Evolutionary conservation across 2,329 filamentous ascomycete species (phyloP), one percentile per base, ranked within the genome.

Genomic region (Verticillium nonalfalfae): DNA sequence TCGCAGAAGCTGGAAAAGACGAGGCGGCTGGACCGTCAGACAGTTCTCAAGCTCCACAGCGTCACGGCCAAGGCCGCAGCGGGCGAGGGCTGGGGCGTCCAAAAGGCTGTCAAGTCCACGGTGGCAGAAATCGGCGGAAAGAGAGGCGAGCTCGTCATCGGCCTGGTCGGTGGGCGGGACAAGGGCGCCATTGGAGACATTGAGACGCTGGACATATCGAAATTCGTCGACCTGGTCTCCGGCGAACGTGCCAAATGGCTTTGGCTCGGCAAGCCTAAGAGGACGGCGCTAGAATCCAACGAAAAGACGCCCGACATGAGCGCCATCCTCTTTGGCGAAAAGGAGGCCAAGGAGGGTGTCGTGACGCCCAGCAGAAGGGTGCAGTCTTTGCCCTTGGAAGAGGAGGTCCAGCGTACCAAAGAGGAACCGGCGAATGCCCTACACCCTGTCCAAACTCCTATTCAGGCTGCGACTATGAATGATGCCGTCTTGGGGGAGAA

Each of bases 91-190:
- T 97, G 94, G 91, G 90, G 89, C 15, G 91, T 96, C n/a, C 91
- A 93, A 58, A 89, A 91, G 69, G 93, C 94, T 18, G 92, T 99
- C 69, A 98, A 98, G 72, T 96, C 92, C 3, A 97, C 94, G 0
- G 90, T 98, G 56, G 93, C 90, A 18, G 95, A 97, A 74, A 86
- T 99, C 45, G 92, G 92, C 67, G 94, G 95, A 14, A 97, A 97
- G 73, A 89, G 94, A 59, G 93, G 93, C 57, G 94, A 97, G 73
- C 90, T 97, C 77, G 89, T 97, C 56, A 92, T 96, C 80, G 93
- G 92, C n/a, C 96, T 96, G 81, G 93, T 97, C 6, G 90, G 88
- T 45, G 87, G 90, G 33, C 87, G 89, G 57, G 93, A 96, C 68
- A 96, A 96, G 74, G 91, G 88, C 61, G 91, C 92, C 3, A 93